These are phyloP conservation scores for Phialophora macrospora DNA, from an alignment of 2,329 filamentous ascomycete genomes.

Conservation along the genomic window DNA sequence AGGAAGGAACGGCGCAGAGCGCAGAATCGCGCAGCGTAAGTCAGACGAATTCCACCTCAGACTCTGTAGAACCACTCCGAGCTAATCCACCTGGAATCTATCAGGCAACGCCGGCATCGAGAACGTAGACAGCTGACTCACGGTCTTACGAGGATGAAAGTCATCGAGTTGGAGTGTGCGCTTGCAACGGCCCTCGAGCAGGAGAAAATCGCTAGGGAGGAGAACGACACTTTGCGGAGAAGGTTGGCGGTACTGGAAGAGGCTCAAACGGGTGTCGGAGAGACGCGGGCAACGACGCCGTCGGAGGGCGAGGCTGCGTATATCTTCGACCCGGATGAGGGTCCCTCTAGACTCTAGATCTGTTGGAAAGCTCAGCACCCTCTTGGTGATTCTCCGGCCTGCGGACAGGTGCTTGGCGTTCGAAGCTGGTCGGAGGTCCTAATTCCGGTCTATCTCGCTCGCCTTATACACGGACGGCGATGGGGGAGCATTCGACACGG, in stretches of 20 bases:
- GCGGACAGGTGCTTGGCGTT: too few relatives aligned
- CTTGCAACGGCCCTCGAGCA: not conserved
- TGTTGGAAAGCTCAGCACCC: too few relatives aligned
- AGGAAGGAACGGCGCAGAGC: conserved; percentile 2
- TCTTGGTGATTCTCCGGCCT: too few relatives aligned
- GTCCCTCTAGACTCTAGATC: too few relatives aligned
- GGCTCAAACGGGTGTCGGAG: not conserved
- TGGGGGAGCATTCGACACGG: too few relatives aligned
- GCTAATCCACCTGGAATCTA: not conserved
- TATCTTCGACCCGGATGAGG: too few relatives aligned
- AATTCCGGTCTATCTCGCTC: too few relatives aligned
- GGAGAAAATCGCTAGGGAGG: not conserved
- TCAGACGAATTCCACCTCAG: not conserved
- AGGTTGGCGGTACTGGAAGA: not conserved
- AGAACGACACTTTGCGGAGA: not conserved
- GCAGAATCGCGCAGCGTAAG: conserved; percentile 4
- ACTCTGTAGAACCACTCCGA: not conserved
- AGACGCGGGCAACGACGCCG: too few relatives aligned
- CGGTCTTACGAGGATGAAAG: not conserved
- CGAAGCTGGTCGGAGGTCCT: too few relatives aligned
- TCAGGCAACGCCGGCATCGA: conserved; percentile 6
- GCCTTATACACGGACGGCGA: too few relatives aligned
- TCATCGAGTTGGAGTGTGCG: conserved; percentile 1
- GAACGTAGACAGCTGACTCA: conserved; percentile 3
- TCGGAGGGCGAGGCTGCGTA: too few relatives aligned